Evolutionary conservation across 352 stramenopile genomes (phyloP).

Genomic region (Globisporangium orthogonon): DNA sequence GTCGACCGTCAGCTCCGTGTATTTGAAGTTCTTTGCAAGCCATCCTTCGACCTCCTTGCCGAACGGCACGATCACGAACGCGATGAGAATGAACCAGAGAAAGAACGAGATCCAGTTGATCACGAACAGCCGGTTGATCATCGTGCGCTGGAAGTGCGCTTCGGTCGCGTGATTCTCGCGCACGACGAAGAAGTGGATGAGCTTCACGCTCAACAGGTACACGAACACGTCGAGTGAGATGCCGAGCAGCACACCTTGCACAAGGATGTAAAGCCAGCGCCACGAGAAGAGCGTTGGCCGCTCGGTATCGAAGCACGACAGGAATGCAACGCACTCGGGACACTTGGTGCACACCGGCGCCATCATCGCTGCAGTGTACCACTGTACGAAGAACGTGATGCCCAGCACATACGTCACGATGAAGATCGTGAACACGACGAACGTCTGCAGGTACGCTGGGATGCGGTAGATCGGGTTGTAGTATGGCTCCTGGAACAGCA

Average conservation of each 20-base stretch:
- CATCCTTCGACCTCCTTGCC: constrained; percentile 73
- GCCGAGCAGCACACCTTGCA: constrained; percentile 74
- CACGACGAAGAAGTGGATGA: constrained; percentile 77
- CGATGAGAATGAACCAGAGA: constrained; percentile 86
- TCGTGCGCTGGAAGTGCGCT: constrained; percentile 74
- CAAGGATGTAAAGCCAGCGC: constrained; percentile 81
- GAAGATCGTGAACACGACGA: constrained; percentile 74
- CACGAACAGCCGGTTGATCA: constrained; percentile 81
- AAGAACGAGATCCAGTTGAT: constrained; percentile 91
- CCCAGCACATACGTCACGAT: constrained; percentile 72
- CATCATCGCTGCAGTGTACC: constrained; percentile 86
- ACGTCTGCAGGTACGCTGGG: constrained; percentile 74
- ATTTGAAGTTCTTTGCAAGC: constrained; percentile 71
- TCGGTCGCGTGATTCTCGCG: constrained; percentile 81
- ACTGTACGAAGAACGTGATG: constrained; percentile 84
- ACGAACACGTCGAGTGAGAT: constrained; percentile 83
- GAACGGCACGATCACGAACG: constrained; percentile 85
- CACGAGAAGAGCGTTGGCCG: constrained; percentile 62
- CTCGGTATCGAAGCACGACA: constrained; percentile 80
- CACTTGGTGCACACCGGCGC: constrained; percentile 75
- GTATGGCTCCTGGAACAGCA: constrained; percentile 79
- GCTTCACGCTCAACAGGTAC: constrained; percentile 78
- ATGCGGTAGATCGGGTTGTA: constrained; percentile 78
- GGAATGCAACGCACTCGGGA: constrained; percentile 57
- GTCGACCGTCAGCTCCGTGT: constrained; percentile 73